Base-by-base conservation (phyloP, 371 early-diverging fungal species). In the Mucor piriformis region DNA sequence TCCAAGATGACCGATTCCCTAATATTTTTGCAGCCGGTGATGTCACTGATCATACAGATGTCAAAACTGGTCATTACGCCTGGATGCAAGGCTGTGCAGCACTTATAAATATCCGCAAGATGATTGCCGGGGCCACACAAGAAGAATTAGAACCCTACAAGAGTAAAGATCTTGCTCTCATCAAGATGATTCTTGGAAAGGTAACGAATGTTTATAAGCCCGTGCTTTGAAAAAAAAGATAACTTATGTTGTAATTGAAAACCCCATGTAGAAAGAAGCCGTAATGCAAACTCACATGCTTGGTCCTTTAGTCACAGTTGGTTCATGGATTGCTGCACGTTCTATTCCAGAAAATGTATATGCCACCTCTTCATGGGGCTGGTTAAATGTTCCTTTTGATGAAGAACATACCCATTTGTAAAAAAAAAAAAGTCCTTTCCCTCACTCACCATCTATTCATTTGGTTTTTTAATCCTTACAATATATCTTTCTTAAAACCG, bases 1-100 rank as follows among this genome's bases (percentile, higher is more conserved):
- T 92, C 38, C 70, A 67, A 3, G 90, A 89, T 52, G 73, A 66
- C 6, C 47, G 55, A 1, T 87, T 76, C 55, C 84, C 88, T 11
- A 73, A 90, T 58, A 81, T 92, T 33, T 89, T 82, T 60, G 85
- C 87, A 6, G 76, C 77, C 1, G 91, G 92, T 35, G 88, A 88
- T 69, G 87, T 85, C 1, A 64, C 67, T 13, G 77, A 80, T 38
- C 65, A 74, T 15, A 65, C 64, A 1, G 82, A 76, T 58, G 66
- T 79, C 42, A 83, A 88, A 62, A 82, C 81, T 16, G 84, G 76
- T 34, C 76, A 77, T 57, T 74, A 62, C 66, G 79, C 76, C 12
- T 76, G 76, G 79, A 67, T 67, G 65, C 76, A 79, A 57, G 74
- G 72, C 13, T 49, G 69, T 10, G 65, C 71, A 11, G 71, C 64